These are phyloP conservation scores for Suillus bovinus DNA, from an alignment of 768 basidiomycete species.

Conservation along the genomic window DNA sequence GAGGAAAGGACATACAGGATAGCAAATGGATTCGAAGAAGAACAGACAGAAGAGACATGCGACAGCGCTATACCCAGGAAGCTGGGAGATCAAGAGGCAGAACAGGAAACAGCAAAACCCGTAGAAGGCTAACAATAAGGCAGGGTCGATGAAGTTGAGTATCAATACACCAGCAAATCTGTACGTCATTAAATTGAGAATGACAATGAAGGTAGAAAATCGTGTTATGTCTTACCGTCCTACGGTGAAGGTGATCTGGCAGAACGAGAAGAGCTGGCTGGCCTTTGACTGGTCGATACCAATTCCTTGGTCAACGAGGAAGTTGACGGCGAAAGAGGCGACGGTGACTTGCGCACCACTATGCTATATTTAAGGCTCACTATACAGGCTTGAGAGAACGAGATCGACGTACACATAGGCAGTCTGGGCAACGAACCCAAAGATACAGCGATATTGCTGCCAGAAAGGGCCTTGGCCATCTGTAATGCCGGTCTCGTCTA, in stretches of 20 bases:
- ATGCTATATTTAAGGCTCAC: constrained; percentile 5
- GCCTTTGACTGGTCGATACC: constrained; percentile 52
- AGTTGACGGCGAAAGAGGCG: constrained; percentile 70
- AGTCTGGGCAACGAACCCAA: constrained; percentile 75
- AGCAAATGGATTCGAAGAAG: constrained; percentile 79
- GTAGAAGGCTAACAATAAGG: constrained; percentile 57
- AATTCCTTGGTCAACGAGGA: constrained; percentile 61
- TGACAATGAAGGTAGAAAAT: not conserved
- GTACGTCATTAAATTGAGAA: constrained; percentile 12
- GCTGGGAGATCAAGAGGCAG: constrained; percentile 48
- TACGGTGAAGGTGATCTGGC: constrained; percentile 66
- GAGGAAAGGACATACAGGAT: constrained; percentile 44
- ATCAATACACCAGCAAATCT: constrained; percentile 64
- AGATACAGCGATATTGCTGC: constrained; percentile 69
- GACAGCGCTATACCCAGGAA: constrained; percentile 55
- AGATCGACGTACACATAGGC: constrained; percentile 51
- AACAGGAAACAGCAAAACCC: constrained; percentile 53
- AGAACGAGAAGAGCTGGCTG: constrained; percentile 69
- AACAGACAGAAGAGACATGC: constrained; percentile 64
- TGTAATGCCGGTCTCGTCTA: constrained; percentile 41
- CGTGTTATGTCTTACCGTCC: constrained; percentile 43
- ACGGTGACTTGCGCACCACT: constrained; percentile 69
- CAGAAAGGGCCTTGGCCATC: constrained; percentile 56
- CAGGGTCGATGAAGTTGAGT: constrained; percentile 65
- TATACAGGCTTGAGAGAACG: not conserved